These are phyloP conservation scores for Crithidia expoeki DNA, from an alignment of 208 protist species.

Conservation along the genomic window DNA sequence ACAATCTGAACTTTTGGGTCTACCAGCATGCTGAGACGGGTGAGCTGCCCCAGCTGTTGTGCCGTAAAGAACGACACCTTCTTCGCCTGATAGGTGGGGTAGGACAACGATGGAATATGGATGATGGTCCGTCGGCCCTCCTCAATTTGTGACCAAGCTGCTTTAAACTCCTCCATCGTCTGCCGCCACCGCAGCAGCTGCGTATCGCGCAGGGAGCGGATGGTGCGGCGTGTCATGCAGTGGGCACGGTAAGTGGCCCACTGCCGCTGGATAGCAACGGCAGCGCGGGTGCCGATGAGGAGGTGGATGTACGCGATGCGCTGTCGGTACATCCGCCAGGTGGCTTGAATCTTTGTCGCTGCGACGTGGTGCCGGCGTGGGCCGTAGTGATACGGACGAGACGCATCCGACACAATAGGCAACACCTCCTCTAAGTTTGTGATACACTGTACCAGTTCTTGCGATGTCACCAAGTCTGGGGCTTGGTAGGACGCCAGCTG, in stretches of 20 bases:
- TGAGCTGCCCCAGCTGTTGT: slow-evolving; percentile 84
- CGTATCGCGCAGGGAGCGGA: slow-evolving; percentile 63
- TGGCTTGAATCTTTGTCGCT: slow-evolving; percentile 88
- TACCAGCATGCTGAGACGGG: slow-evolving; percentile 71
- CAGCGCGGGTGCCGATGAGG: slow-evolving; percentile 76
- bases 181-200: slow-evolving; percentile 69
- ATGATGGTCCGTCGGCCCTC: slow-evolving; percentile 65
- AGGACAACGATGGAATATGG: slow-evolving; percentile 89
- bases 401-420: slow-evolving; percentile 53
- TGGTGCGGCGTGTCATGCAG: slow-evolving; percentile 66
- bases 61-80: slow-evolving; percentile 81
- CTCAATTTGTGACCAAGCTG: slow-evolving; percentile 71
- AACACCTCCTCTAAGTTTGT: slow-evolving; percentile 83
- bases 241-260: slow-evolving; percentile 84
- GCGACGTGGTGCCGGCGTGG: slow-evolving; percentile 67
- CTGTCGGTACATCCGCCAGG: slow-evolving; percentile 88
- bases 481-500: slow-evolving; percentile 74
- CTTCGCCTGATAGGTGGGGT: slow-evolving; percentile 75
- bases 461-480: slow-evolving; percentile 38
- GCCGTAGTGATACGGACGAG: slow-evolving; percentile 68
- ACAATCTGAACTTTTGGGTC: slow-evolving; percentile 87
- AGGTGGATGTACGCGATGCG: slow-evolving; percentile 83
- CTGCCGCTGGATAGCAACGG: slow-evolving; percentile 82
- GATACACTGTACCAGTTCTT: slow-evolving; percentile 81
- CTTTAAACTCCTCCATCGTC: slow-evolving; percentile 85